Evolutionary conservation across 208 protist genomes (phyloP), one percentile per base, ranked within the genome.

Genomic region (Leishmania braziliensis): DNA sequence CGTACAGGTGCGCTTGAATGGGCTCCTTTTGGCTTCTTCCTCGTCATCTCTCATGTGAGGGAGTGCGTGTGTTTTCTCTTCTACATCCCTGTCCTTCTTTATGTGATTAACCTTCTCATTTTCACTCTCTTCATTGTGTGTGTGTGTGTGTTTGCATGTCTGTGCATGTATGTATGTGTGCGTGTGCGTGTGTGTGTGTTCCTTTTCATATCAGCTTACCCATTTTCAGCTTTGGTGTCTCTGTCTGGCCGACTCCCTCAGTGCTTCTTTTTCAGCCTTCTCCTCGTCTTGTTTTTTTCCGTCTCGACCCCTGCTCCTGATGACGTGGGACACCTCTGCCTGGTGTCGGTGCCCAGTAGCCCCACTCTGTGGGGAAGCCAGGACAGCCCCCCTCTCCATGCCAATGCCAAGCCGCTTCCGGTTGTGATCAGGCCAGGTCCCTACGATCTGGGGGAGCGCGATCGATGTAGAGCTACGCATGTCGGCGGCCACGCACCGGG

Each of bases 21-120:
- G 9, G 26, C 36, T 71, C 54, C 33, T 75, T 78, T 83, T 58
- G 36, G 20, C 20, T 39, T 79, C 83, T 66, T 65, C 77, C 63
- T 71, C 10, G 26, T 48, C 36, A 18, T 69, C 23, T 43, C 33
- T 14, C 65, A 18, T 43, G 36, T 39, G 26, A 3, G 29, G 20
- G 8, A 23, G 54, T 63, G 36, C 48, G 29, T 43, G 36, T 62
- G 60, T 5, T 51, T 51, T 79, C 53, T 80, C 33, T 78, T 39
- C 10, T 68, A 12, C 62, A 4, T 68, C 29, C 36, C 29, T n/a
- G 5, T 20, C 12, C 12, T 14, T 48, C 46, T 20, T 48, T 70
- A 3, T 39, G 14, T 5, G 10, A 33, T 5, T 16, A 6, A 4
- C 12, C n/a, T 5, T 48, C 29, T 39, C 83, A 82, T 76, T 74